phyloP scores from a whole-genome alignment of 306 rosid genomes.

The Rubus idaeus region DNA sequence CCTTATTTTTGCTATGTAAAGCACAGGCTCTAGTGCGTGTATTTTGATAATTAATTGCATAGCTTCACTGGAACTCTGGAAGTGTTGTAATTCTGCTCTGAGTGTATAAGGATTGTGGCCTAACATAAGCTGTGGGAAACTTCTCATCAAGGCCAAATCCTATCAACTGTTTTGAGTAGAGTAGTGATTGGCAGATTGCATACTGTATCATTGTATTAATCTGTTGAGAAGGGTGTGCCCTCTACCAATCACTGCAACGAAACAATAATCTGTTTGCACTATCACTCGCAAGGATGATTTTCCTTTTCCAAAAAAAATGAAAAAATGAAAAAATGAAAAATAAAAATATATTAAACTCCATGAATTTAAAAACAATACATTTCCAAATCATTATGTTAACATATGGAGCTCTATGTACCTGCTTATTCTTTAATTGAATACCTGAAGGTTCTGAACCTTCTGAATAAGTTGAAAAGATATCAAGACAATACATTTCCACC shows the following conservation, averaged over 20 bases:
- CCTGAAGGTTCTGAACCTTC: not conserved
- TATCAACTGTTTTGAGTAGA: not conserved
- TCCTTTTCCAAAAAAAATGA: not conserved
- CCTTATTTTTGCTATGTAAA: not conserved
- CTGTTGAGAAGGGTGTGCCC: not conserved
- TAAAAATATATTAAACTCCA: not conserved
- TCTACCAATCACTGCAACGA: not conserved
- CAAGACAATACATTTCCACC: not conserved
- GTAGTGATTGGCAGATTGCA: not conserved
- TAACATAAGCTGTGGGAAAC: not conserved
- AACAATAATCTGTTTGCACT: not conserved
- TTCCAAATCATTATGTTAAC: not conserved
- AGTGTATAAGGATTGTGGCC: slow-evolving; percentile 4
- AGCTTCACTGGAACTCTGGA: not conserved
- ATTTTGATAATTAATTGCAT: not conserved
- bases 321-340: not conserved
- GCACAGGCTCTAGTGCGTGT: not conserved
- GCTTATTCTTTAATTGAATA: not conserved
- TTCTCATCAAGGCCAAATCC: not conserved
- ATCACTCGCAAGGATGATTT: not conserved
- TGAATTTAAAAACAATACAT: not conserved
- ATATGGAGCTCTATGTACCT: not conserved
- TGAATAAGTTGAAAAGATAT: not conserved
- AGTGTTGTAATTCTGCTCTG: not conserved
- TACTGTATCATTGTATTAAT: not conserved